Conservation (phyloP, 345 rosid species). For the Hypericum perforatum region DNA sequence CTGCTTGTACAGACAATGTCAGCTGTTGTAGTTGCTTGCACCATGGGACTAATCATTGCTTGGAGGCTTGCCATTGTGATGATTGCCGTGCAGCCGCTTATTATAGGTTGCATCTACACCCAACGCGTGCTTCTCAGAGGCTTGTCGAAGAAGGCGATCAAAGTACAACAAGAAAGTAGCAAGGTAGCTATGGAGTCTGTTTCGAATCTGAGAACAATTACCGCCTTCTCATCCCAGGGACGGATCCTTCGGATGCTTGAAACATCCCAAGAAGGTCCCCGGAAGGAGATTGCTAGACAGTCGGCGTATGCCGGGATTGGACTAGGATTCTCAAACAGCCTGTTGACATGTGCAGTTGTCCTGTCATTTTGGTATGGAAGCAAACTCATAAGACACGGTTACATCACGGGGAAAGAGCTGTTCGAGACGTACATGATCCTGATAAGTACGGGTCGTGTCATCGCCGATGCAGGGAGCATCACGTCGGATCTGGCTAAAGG, state of each 20-base stretch:
- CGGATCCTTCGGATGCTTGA: constrained; percentile 20
- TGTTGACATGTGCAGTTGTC: constrained; percentile 11
- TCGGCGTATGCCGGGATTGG: constrained; percentile 25
- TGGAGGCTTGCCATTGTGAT: constrained; percentile 24
- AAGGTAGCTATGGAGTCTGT: constrained; percentile 29
- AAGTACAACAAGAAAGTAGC: constrained; percentile 24
- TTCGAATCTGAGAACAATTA: constrained; percentile 24
- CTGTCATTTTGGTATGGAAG: constrained; percentile 31
- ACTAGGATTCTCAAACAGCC: constrained; percentile 19
- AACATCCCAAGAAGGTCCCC: constrained; percentile 10
- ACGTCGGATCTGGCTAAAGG: constrained; percentile 26
- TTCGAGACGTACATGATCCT: constrained; percentile 26
- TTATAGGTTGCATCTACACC: constrained; percentile 21
- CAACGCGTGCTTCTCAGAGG: constrained; percentile 19
- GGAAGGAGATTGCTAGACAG: constrained; percentile 21
- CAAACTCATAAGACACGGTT: constrained; percentile 9
- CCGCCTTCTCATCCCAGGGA: constrained; percentile 24
- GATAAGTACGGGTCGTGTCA: constrained; percentile 20
- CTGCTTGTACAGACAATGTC: constrained; percentile 21
- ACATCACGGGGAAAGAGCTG: constrained; percentile 14
- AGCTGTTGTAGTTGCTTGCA: constrained; percentile 13
- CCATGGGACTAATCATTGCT: constrained; percentile 14
- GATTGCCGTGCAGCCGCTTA: constrained; percentile 19
- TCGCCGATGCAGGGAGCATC: constrained; percentile 34
- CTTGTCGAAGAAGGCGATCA: constrained; percentile 20